Evolutionary conservation across 352 stramenopile genomes (phyloP), one percentile per base, ranked within the genome.

Genomic region (Phytophthora hibernalis): DNA sequence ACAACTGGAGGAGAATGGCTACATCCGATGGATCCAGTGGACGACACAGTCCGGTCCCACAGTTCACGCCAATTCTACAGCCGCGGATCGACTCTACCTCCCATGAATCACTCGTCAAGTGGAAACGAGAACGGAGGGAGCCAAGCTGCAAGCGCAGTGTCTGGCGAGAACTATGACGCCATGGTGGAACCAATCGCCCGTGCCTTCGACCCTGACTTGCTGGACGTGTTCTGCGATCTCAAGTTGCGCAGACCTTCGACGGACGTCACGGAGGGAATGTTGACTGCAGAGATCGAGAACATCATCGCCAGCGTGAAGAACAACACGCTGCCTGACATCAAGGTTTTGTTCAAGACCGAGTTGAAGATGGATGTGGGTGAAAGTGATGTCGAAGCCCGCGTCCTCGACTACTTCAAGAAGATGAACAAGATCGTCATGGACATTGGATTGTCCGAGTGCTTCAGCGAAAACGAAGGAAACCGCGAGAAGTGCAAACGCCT

Each of bases 61-160:
- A 6, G 24, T 28, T 5, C 24, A 28, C 24, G 24, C 24, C 24
- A 5, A 5, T 28, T 28, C 24, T 28, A 28, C 24, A 2, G 24
- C 24, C 24, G 24, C 24, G 24, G 24, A 28, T 28, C 24, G 24
- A 28, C 24, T 28, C 24, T 28, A 28, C 24, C 24, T 28, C 24
- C 5, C 24, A 28, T 28, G 5, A 28, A 5, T 28, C 24, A 28
- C 24, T 28, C 24, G 24, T 28, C 24, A 28, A 28, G 24, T 28
- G 24, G 24, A 28, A 28, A 28, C 24, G 24, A 28, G 24, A 28
- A 28, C 5, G 24, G 24, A 28, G 24, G 24, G 24, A 28, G 24
- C 52, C n/a, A 60, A 60, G 16, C 15, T 56, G 24, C 24, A 20
- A 45, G n/a, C n/a, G 31, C 18, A 11, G 16, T 16, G n/a, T 16